These are phyloP conservation scores for Acacia pycnantha DNA, from an alignment of 331 rosid genomes.

Conservation along the genomic window DNA sequence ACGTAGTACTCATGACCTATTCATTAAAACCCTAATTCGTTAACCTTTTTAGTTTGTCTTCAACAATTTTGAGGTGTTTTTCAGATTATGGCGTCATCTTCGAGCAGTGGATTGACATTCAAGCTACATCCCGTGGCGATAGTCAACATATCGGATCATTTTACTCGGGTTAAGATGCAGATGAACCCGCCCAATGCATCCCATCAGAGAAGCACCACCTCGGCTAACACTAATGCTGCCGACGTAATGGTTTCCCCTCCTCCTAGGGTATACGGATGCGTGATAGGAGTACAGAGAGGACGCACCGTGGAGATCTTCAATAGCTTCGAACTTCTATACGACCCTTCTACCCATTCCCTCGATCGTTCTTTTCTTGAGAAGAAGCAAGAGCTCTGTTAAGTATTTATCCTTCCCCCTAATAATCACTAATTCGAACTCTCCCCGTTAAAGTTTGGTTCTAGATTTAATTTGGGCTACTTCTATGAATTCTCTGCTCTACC, in stretches of 20 bases:
- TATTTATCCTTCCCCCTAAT: conserved; percentile 1
- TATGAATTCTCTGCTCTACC: neutral
- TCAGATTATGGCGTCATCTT: conserved; percentile 66
- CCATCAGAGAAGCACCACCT: conserved; percentile 11
- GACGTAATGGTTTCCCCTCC: conserved; percentile 34
- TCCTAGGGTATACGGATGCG: conserved; percentile 82
- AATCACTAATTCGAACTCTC: neutral
- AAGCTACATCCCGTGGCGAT: conserved; percentile 93
- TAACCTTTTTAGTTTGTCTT: neutral
- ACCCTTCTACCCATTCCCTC: conserved; percentile 70
- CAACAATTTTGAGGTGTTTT: neutral
- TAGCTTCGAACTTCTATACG: conserved; percentile 94
- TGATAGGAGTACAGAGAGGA: conserved; percentile 93
- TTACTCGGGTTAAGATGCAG: conserved; percentile 90
- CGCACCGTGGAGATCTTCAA: conserved; percentile 98
- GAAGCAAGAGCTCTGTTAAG: conserved; percentile 96
- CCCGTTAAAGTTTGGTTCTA: neutral
- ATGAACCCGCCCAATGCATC: conserved; percentile 47
- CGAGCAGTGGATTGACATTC: conserved; percentile 98
- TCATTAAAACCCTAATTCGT: neutral
- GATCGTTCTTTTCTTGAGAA: conserved; percentile 92
- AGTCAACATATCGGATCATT: conserved; percentile 93
- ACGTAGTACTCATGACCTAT: neutral
- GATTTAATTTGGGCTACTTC: neutral
- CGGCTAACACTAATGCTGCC: conserved; percentile 32